Percentiles rank a stretch among this genome's conserved stretches.
Evolutionary conservation across 768 basidiomycete genomes (phyloP).

Genomic region (Albatrellus ellisii): DNA sequence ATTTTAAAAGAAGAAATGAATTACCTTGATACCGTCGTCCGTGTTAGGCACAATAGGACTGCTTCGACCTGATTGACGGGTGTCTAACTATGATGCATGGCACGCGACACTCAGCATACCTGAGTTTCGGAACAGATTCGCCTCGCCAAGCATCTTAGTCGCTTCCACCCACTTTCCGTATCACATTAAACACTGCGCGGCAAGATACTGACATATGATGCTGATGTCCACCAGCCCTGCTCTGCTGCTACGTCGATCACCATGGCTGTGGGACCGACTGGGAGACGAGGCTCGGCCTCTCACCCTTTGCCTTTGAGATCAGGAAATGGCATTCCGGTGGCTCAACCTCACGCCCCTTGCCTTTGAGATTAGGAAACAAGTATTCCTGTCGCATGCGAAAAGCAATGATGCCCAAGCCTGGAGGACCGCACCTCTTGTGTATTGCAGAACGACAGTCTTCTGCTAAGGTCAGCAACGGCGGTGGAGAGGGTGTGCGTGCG

Average conservation of each 20-base stretch:
- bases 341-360: conserved; percentile 33
- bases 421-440: too few species aligned
- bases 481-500: too few species aligned
- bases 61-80: conserved; percentile 32
- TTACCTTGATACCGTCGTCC: conserved; percentile 91
- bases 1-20: conserved; percentile 4
- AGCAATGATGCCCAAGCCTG: too few species aligned
- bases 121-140: conserved; percentile 74
- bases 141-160: conserved; percentile 83
- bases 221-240: conserved; percentile 82
- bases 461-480: too few species aligned
- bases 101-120: too few species aligned
- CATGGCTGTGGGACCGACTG: conserved; percentile 59
- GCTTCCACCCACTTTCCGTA: conserved; percentile 91
- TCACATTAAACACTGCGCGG: conserved; percentile 86
- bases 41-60: conserved; percentile 64
- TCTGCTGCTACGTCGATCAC: conserved; percentile 53
- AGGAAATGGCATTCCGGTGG: conserved; percentile 10
- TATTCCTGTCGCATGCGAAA: too few species aligned
- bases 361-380: conserved; percentile 31
- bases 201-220: conserved; percentile 90
- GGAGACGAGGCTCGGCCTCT: conserved; percentile 33
- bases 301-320: conserved; percentile 46
- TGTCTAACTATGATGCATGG: background rate
- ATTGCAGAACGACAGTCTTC: too few species aligned